Conservation (phyloP, 2,329 filamentous ascomycete species). For the Drechslera avenae region DNA sequence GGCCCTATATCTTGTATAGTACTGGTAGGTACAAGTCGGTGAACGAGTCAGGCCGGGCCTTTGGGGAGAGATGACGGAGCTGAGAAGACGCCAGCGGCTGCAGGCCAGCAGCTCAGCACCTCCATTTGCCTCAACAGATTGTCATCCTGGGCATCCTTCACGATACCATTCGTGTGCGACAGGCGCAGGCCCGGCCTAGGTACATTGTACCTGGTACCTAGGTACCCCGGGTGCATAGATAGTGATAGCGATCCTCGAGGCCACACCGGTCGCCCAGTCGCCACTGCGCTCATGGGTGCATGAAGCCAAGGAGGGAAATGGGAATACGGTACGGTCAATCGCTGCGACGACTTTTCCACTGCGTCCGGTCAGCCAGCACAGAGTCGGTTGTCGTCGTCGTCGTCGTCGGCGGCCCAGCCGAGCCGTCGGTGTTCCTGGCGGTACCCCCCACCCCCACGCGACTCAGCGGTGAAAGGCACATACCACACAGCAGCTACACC, state of each 20-base stretch:
- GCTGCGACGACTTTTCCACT: background rate
- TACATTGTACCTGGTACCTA: no score
- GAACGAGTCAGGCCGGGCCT: constrained; percentile 11
- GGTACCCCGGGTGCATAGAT: constrained; percentile 7
- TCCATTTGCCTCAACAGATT: constrained; percentile 1
- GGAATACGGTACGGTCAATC: constrained; percentile 8
- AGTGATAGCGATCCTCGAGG: background rate
- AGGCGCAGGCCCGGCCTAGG: background rate
- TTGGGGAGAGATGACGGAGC: background rate
- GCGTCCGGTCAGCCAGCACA: background rate
- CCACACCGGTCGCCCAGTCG: constrained; percentile 7
- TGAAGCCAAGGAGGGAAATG: background rate
- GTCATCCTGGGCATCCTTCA: background rate
- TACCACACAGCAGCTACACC: background rate
- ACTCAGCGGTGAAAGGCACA: background rate
- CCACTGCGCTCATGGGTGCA: constrained; percentile 2
- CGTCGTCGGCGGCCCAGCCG: constrained; percentile 9
- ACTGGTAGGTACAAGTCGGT: constrained; percentile 8
- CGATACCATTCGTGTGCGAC: background rate
- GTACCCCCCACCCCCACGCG: constrained; percentile 2
- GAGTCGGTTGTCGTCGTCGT: background rate
- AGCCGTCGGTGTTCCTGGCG: constrained; percentile 6
- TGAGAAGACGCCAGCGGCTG: background rate
- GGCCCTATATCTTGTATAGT: background rate
- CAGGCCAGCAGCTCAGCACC: no score